Conservation (phyloP, 2,329 filamentous ascomycete genomes). For the Geosmithia morbida region DNA sequence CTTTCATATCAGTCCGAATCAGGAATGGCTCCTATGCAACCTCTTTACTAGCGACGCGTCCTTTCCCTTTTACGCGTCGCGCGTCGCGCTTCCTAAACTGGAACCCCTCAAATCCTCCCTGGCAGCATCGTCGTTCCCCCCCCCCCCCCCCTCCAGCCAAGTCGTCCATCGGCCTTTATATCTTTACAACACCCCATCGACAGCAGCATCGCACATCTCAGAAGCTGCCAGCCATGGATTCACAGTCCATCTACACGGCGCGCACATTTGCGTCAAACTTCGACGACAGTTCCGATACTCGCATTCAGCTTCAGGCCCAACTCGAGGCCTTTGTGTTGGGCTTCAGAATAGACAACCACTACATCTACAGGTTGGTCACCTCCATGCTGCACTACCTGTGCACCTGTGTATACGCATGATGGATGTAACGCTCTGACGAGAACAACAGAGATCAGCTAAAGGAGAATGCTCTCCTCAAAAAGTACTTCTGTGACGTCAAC, state of each 20-base stretch:
- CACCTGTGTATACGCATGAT: no score
- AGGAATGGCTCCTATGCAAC: background rate
- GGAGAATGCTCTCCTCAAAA: constrained; percentile 87
- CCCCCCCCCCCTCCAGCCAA: background rate
- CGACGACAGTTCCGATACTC: constrained; percentile 52
- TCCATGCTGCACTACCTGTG: no score
- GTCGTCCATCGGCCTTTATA: background rate
- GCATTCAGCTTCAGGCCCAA: constrained; percentile 59
- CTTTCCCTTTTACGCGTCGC: constrained; percentile 1
- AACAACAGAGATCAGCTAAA: constrained; percentile 70
- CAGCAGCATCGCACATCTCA: background rate
- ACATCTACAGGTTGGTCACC: constrained; percentile 70
- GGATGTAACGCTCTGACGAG: no score
- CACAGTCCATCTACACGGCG: constrained; percentile 72
- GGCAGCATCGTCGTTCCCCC: background rate
- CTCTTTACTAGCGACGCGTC: background rate
- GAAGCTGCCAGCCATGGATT: constrained; percentile 49
- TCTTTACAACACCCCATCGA: background rate
- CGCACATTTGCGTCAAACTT: constrained; percentile 61
- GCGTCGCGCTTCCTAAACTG: background rate
- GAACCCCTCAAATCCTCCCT: background rate
- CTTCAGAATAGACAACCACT: constrained; percentile 86
- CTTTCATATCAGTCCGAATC: background rate
- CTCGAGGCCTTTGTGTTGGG: constrained; percentile 86
- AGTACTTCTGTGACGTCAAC: constrained; percentile 92